Conservation (phyloP, 148 eudicot genomes). For the Gaultheria prostrata region DNA sequence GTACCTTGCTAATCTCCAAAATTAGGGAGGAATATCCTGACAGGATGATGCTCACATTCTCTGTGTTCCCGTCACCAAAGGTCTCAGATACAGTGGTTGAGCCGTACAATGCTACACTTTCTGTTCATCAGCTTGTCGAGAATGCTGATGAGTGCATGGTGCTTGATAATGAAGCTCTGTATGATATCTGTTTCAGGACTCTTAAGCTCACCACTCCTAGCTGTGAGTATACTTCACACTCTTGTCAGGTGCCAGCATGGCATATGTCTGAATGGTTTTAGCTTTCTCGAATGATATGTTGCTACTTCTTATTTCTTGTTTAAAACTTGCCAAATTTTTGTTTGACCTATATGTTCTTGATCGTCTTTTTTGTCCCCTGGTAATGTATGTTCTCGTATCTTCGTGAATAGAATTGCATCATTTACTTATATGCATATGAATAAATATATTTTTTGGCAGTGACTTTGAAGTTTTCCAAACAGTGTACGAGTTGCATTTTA, state of each 20-base stretch:
- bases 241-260: conserved; percentile 35
- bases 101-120: conserved; percentile 75
- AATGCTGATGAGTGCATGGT: conserved; percentile 57
- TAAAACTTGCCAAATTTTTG: background rate
- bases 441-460: background rate
- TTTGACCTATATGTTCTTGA: background rate
- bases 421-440: background rate
- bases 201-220: conserved; percentile 18
- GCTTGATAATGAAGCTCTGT: conserved; percentile 17
- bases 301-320: background rate
- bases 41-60: conserved; percentile 16
- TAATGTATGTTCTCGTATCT: background rate
- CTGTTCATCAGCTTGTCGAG: conserved; percentile 79
- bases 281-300: background rate
- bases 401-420: background rate
- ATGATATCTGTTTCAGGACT: conserved; percentile 17
- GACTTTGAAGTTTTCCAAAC: background rate
- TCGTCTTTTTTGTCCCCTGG: background rate
- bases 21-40: conserved; percentile 19
- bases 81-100: conserved; percentile 60
- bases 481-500: background rate
- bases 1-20: conserved; percentile 16
- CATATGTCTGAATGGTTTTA: background rate
- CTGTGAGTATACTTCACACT: conserved; percentile 8
- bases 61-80: conserved; percentile 14